Evolutionary conservation across 176 grass and related monocot species (phyloP).

Genomic region (Zoysia japonica): DNA sequence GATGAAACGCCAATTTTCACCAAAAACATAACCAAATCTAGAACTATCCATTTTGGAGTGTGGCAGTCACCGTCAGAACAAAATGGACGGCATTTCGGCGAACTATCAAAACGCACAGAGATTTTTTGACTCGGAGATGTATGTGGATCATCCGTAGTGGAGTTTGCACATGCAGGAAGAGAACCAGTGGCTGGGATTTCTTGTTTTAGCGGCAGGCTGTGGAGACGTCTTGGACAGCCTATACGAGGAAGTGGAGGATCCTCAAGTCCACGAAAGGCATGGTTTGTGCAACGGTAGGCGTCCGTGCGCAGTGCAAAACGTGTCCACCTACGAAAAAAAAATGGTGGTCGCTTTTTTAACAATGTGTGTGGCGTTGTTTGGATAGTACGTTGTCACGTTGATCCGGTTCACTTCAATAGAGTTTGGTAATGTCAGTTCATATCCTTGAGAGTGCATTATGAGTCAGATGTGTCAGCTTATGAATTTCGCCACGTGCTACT

Average conservation of each 20-base stretch:
- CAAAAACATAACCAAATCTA: not conserved
- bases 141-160: constrained; percentile 55
- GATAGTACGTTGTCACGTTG: too few relatives aligned
- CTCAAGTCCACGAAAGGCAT: constrained; percentile 15
- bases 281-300: constrained; percentile 16
- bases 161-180: constrained; percentile 25
- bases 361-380: too few relatives aligned
- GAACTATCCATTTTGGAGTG: not conserved
- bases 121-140: constrained; percentile 31
- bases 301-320: constrained; percentile 23
- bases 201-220: constrained; percentile 32
- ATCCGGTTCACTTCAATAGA: too few relatives aligned
- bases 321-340: not conserved
- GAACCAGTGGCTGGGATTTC: constrained; percentile 37
- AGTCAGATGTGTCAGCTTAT: too few relatives aligned
- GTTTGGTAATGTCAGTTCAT: too few relatives aligned
- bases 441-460: too few relatives aligned
- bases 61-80: not conserved
- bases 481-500: too few relatives aligned
- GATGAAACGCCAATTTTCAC: not conserved
- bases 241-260: constrained; percentile 30
- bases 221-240: constrained; percentile 28
- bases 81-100: constrained; percentile 12
- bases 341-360: too few relatives aligned
- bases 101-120: constrained; percentile 15